Evolutionary conservation across 805 yeast species (phyloP).

Genomic region (Wickerhamiella azymoides): DNA sequence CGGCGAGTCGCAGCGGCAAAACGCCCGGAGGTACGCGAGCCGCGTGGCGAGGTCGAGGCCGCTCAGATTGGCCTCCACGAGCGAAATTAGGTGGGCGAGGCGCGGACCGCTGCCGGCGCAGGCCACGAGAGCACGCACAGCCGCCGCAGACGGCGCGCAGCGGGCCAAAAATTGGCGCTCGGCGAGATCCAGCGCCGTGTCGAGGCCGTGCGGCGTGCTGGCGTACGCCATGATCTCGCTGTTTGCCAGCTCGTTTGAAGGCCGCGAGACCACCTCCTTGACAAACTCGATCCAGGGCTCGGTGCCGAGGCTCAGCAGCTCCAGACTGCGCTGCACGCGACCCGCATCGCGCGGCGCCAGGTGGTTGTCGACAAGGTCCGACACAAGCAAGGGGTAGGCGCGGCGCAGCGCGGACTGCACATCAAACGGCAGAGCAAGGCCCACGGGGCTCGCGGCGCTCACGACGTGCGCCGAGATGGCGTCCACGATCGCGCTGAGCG

Average conservation of each 20-base stretch:
- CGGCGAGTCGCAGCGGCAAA: not conserved
- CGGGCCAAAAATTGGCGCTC: constrained; percentile 10
- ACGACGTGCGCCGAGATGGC: constrained; percentile 13
- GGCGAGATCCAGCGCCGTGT: constrained; percentile 12
- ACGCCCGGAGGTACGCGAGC: constrained; percentile 4
- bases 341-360: constrained; percentile 6
- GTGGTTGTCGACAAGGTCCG: constrained; percentile 9
- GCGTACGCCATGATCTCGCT: constrained; percentile 13
- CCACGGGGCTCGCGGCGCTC: not conserved
- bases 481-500: constrained; percentile 10
- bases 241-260: not conserved
- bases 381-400: constrained; percentile 11
- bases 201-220: constrained; percentile 13
- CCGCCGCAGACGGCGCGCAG: constrained; percentile 7
- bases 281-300: constrained; percentile 2
- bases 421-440: constrained; percentile 9
- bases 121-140: constrained; percentile 10
- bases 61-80: not conserved
- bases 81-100: not conserved
- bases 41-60: not conserved
- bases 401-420: constrained; percentile 5
- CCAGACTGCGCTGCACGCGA: constrained; percentile 5
- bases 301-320: constrained; percentile 2
- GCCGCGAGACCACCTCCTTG: not conserved
- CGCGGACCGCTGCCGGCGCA: constrained; percentile 6